Percentiles rank a stretch among this genome's conserved stretches.
These are phyloP conservation scores for Begonia loranthoides DNA, from an alignment of 306 rosid species.

Conservation along the genomic window DNA sequence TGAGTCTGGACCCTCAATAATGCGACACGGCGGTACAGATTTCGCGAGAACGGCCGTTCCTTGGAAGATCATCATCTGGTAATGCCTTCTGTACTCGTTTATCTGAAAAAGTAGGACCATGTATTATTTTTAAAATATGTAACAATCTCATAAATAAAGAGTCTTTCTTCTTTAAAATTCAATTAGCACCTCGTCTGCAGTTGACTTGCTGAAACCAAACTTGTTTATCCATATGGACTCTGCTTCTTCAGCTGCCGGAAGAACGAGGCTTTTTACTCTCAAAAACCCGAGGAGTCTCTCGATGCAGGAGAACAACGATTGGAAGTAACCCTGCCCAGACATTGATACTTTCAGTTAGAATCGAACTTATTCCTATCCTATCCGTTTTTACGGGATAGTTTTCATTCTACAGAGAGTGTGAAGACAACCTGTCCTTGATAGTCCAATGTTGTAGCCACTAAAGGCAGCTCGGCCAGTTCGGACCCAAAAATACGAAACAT, in stretches of 20 bases:
- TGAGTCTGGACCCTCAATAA: not conserved
- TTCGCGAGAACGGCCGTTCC: constrained; percentile 46
- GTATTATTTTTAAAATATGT: not conserved
- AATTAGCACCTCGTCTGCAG: constrained; percentile 31
- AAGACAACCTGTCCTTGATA: constrained; percentile 69
- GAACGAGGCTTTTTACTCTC: constrained; percentile 38
- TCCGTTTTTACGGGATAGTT: not conserved
- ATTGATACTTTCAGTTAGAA: not conserved
- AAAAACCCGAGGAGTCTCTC: constrained; percentile 41
- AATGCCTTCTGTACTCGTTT: constrained; percentile 29
- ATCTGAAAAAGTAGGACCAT: constrained; percentile 19
- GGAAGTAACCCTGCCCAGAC: constrained; percentile 59
- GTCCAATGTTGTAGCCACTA: constrained; percentile 71
- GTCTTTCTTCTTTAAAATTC: not conserved
- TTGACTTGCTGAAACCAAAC: constrained; percentile 43
- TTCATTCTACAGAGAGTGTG: not conserved
- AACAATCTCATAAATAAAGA: too few species aligned
- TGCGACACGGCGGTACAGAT: constrained; percentile 26
- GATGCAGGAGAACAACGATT: constrained; percentile 45
- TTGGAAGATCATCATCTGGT: constrained; percentile 75
- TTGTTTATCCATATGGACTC: constrained; percentile 58
- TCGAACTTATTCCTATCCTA: too few species aligned
- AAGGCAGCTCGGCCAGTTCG: constrained; percentile 90
- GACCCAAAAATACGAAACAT: constrained; percentile 73
- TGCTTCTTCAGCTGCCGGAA: constrained; percentile 66